Evolutionary conservation across 1,139 yeast species (phyloP).

Genomic region (Suhomyces maxii): DNA sequence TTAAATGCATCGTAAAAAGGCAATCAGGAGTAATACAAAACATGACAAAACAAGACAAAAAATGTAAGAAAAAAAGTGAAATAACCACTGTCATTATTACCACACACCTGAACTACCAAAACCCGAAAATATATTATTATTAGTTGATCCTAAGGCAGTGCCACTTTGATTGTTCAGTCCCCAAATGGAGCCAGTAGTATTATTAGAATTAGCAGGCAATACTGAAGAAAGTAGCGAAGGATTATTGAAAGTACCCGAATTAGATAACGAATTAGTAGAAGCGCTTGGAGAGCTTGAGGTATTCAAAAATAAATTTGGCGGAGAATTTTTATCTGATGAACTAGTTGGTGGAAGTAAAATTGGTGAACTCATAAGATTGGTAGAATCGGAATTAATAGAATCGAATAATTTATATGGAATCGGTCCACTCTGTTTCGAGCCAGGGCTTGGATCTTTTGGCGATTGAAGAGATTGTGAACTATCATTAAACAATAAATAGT

Average conservation of each 20-base stretch:
- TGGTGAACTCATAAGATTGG: conserved; percentile 20
- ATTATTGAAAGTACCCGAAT: conserved; percentile 7
- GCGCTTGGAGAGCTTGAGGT: conserved; percentile 15
- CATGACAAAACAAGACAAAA: conserved; percentile 1
- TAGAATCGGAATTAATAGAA: conserved; percentile 14
- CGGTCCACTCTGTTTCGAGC: conserved; percentile 11
- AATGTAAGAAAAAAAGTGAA: too few relatives aligned
- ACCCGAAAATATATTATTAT: conserved; percentile 13
- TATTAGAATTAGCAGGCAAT: conserved; percentile 9
- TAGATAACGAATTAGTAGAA: conserved; percentile 2
- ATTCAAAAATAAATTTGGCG: conserved; percentile 27
- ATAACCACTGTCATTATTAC: conserved; percentile 5
- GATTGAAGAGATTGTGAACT: conserved; percentile 26
- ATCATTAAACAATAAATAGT: conserved; percentile 21
- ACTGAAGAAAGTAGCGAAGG: conserved; percentile 13
- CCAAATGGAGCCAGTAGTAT: conserved; percentile 16
- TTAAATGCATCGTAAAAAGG: not conserved
- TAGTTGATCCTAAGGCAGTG: conserved; percentile 11
- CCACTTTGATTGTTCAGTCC: conserved; percentile 11
- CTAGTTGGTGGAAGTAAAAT: conserved; percentile 18
- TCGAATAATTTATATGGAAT: conserved; percentile 22
- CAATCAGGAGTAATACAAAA: not conserved
- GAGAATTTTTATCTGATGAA: conserved; percentile 22
- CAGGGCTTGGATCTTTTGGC: conserved; percentile 13
- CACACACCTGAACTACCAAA: conserved; percentile 18